Evolutionary conservation across 78 protist species (phyloP).

Genomic region (Emiliania huxleyi): DNA sequence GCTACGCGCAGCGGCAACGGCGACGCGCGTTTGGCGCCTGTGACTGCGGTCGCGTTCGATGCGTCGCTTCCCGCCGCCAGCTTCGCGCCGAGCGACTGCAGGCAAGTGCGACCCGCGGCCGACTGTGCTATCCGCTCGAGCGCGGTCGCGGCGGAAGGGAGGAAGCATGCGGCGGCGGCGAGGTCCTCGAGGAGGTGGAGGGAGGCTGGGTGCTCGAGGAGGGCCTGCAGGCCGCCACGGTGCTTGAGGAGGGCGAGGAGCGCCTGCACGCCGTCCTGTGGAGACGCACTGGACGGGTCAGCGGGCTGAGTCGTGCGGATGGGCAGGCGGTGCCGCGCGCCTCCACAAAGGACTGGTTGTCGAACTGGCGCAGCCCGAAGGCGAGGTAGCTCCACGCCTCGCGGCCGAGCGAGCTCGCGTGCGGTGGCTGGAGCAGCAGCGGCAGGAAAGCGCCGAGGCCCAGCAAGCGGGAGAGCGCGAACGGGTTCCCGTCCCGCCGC

Average conservation of each 20-base stretch:
- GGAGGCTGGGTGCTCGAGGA: background rate
- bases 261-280: slow-evolving; percentile 19
- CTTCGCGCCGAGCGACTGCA: background rate
- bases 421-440: background rate
- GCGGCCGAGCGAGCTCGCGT: background rate
- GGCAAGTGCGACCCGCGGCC: background rate
- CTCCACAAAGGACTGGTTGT: background rate
- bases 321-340: no score
- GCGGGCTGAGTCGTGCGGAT: no score
- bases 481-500: background rate
- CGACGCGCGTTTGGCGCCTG: no score
- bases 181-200: slow-evolving; percentile 1
- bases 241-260: background rate
- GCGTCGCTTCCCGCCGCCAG: background rate
- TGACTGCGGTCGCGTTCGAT: background rate
- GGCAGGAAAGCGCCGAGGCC: background rate
- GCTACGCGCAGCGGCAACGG: no score
- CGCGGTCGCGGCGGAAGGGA: background rate
- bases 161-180: background rate
- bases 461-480: background rate
- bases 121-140: background rate
- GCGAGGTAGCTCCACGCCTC: background rate
- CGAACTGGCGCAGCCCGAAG: background rate
- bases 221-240: background rate
- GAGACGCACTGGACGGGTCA: no score